A percentile compares a stretch with the other conserved stretches of the same genome.
phyloP scores from a whole-genome alignment of 345 rosid genomes.

The Eucalyptus virginea region DNA sequence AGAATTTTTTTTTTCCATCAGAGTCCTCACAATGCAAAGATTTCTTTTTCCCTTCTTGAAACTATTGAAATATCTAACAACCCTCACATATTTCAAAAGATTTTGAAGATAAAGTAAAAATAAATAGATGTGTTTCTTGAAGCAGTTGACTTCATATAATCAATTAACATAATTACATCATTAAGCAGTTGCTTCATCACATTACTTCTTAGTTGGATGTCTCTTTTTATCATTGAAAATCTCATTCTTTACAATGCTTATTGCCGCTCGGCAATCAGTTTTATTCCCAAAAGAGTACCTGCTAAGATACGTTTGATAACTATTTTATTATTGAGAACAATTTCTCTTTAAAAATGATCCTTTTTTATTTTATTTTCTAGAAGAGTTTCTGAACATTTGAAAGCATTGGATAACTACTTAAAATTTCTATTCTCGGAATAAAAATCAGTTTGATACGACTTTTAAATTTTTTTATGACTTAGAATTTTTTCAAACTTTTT shows the following conservation, averaged over 20 bases:
- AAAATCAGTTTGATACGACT: rapidly evolving
- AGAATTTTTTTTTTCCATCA: neutral
- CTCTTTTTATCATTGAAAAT: neutral
- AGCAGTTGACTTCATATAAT: neutral
- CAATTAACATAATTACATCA: neutral
- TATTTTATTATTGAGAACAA: rapidly evolving
- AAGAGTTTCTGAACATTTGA: too few relatives aligned
- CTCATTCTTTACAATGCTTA: neutral
- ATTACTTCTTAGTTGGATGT: neutral
- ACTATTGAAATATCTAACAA: neutral
- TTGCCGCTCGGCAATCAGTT: too few relatives aligned
- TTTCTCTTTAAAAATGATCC: rapidly evolving
- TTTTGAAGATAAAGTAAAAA: too few relatives aligned
- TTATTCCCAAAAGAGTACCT: too few relatives aligned
- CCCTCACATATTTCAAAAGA: neutral
- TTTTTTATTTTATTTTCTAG: too few relatives aligned
- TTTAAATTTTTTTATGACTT: too few relatives aligned
- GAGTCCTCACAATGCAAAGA: neutral
- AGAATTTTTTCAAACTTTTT: rapidly evolving
- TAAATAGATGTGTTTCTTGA: neutral
- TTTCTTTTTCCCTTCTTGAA: neutral
- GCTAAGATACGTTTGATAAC: too few relatives aligned
- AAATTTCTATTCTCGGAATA: too few relatives aligned
- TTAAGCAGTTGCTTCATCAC: neutral
- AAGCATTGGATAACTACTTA: too few relatives aligned